A percentile compares a stretch with the other conserved stretches of the same genome.
These are phyloP conservation scores for Elaeis guineensis DNA, from an alignment of 176 grass and related monocot species.

Conservation along the genomic window DNA sequence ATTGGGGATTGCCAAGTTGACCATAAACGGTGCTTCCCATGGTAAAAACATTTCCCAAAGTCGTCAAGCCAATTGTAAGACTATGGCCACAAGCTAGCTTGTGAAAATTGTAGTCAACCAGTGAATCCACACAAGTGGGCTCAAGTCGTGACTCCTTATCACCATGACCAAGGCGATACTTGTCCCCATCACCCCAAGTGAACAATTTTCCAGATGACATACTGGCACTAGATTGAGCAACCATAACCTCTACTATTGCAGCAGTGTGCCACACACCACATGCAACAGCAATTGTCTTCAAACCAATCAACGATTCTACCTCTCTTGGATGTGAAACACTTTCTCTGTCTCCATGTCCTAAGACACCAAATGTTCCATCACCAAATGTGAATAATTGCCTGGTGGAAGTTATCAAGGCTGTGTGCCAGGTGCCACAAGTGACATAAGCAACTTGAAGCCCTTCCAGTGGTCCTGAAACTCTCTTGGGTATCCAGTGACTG, in stretches of 20 bases:
- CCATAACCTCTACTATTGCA: constrained; percentile 73
- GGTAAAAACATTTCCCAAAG: constrained; percentile 74
- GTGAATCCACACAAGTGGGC: constrained; percentile 80
- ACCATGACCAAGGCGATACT: constrained; percentile 89
- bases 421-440: constrained; percentile 94
- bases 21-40: constrained; percentile 93
- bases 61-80: constrained; percentile 80
- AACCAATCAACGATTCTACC: constrained; percentile 71
- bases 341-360: constrained; percentile 77
- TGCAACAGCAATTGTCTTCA: constrained; percentile 74
- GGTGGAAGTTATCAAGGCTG: constrained; percentile 65
- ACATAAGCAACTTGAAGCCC: constrained; percentile 64
- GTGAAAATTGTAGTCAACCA: constrained; percentile 85
- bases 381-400: constrained; percentile 89
- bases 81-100: constrained; percentile 81
- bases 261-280: constrained; percentile 96
- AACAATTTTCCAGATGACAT: constrained; percentile 82
- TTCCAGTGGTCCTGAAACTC: constrained; percentile 70
- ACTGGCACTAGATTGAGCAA: constrained; percentile 58
- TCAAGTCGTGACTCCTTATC: constrained; percentile 84
- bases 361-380: constrained; percentile 92
- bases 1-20: constrained; percentile 81
- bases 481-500: constrained; percentile 97
- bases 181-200: constrained; percentile 98
- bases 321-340: constrained; percentile 57